Percentiles rank a stretch among this genome's conserved stretches.
Evolutionary conservation across 1,284 basidiomycete genomes (phyloP).

Genomic region (Ustilago bromivora): DNA sequence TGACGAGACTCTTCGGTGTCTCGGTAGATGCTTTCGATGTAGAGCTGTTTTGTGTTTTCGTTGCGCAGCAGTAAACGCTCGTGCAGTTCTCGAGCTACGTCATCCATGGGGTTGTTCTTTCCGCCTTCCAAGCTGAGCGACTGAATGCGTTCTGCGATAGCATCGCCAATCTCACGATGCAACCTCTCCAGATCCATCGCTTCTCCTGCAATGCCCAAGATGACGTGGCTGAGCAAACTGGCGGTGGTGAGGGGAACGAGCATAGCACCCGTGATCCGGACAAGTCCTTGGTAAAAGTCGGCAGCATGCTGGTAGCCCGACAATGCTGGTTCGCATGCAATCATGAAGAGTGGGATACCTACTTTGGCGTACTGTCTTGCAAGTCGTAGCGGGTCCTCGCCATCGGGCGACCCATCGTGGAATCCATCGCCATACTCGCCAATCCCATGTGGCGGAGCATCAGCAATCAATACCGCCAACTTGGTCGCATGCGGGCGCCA

Average conservation of each 20-base stretch:
- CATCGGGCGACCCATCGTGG: conserved; percentile 70
- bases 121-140: conserved; percentile 77
- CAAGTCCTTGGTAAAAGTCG: conserved; percentile 81
- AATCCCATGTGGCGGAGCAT: conserved; percentile 90
- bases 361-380: conserved; percentile 88
- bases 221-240: conserved; percentile 94
- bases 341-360: conserved; percentile 74
- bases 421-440: conserved; percentile 81
- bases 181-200: conserved; percentile 97
- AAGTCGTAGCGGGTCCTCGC: conserved; percentile 87
- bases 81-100: conserved; percentile 92
- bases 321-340: conserved; percentile 96
- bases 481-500: conserved; percentile 91
- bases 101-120: conserved; percentile 80
- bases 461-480: conserved; percentile 85
- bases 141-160: conserved; percentile 90
- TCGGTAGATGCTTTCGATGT: conserved; percentile 89
- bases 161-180: conserved; percentile 90
- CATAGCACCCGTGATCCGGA: conserved; percentile 76
- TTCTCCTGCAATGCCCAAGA: conserved; percentile 95
- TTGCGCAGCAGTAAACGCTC: conserved; percentile 90
- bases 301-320: conserved; percentile 79
- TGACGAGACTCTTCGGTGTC: conserved; percentile 78
- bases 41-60: conserved; percentile 94
- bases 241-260: conserved; percentile 95